Conservation (phyloP, 2,329 filamentous ascomycete genomes). For the Aureobasidium sp. region DNA sequence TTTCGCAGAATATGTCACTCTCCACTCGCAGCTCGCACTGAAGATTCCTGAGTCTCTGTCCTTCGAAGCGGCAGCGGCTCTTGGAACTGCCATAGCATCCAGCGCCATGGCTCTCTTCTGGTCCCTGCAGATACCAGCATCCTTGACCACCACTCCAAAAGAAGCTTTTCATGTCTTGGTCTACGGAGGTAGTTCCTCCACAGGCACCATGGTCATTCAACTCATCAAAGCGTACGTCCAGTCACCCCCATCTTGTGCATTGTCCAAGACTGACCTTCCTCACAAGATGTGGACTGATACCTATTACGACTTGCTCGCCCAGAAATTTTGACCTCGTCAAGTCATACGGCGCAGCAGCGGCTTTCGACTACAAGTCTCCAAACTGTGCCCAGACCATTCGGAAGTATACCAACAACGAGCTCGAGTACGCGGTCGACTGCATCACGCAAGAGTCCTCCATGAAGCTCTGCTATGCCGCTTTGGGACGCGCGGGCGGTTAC, state of each 20-base stretch:
- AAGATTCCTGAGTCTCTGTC: constrained; percentile 12
- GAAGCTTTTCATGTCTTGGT: constrained; percentile 34
- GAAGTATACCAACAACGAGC: constrained; percentile 32
- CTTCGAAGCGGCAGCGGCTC: constrained; percentile 9
- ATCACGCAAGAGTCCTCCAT: constrained; percentile 28
- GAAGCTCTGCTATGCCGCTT: constrained; percentile 17
- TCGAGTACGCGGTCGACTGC: constrained; percentile 40
- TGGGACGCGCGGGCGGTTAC: constrained; percentile 35
- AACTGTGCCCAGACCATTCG: constrained; percentile 31
- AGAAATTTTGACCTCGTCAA: constrained; percentile 37
- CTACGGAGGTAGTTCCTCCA: constrained; percentile 40
- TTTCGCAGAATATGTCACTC: constrained; percentile 16
- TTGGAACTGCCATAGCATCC: background rate
- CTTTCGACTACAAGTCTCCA: constrained; percentile 40
- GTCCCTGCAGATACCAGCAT: constrained; percentile 1
- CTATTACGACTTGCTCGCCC: constrained; percentile 42
- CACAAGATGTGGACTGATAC: constrained; percentile 31
- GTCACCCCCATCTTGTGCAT: background rate
- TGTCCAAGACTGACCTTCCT: constrained; percentile 2
- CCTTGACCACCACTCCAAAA: background rate
- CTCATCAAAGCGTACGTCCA: constrained; percentile 31
- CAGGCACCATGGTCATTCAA: constrained; percentile 41
- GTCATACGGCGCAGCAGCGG: constrained; percentile 37
- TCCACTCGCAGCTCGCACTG: background rate
- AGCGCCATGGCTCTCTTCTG: background rate